A percentile compares a stretch with the other conserved stretches of the same genome.
Evolutionary conservation across 2,329 filamentous ascomycete species (phyloP).

Genomic region (Aspergillus awamori): DNA sequence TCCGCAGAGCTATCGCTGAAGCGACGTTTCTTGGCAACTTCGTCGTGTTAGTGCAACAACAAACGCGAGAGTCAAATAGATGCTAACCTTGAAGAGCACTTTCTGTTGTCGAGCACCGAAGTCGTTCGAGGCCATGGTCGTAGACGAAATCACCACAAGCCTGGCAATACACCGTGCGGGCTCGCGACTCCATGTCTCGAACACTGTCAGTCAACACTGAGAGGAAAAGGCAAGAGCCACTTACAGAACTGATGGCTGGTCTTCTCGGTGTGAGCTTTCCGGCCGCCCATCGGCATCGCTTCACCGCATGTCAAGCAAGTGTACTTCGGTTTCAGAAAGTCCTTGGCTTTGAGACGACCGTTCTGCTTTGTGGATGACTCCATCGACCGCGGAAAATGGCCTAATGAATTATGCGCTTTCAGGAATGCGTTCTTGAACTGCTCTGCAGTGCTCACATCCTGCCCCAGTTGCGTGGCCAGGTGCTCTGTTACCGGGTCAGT

Average conservation of each 20-base stretch:
- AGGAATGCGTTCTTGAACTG: slow-evolving; percentile 41
- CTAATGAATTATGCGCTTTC: slow-evolving; percentile 35
- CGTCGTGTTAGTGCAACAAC: not conserved
- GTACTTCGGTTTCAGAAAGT: slow-evolving; percentile 43
- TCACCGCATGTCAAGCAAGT: slow-evolving; percentile 43
- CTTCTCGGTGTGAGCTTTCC: slow-evolving; percentile 40
- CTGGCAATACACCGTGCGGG: slow-evolving; percentile 44
- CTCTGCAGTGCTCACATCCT: slow-evolving; percentile 36
- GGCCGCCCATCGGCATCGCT: slow-evolving; percentile 33
- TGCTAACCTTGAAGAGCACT: slow-evolving; percentile 25
- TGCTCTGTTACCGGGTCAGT: slow-evolving; percentile 39
- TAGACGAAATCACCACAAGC: slow-evolving; percentile 47
- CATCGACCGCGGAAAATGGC: slow-evolving; percentile 30
- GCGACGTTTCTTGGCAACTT: slow-evolving; percentile 39
- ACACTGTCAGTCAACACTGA: slow-evolving; percentile 12
- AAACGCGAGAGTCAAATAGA: not conserved
- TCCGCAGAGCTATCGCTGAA: slow-evolving; percentile 59
- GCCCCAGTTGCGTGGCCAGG: slow-evolving; percentile 37
- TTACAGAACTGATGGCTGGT: slow-evolving; percentile 47
- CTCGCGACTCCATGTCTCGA: slow-evolving; percentile 46
- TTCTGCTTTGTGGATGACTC: slow-evolving; percentile 23
- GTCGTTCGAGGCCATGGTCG: slow-evolving; percentile 43
- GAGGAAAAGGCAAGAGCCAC: slow-evolving; percentile 10
- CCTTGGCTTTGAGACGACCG: slow-evolving; percentile 25
- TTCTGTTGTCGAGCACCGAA: slow-evolving; percentile 31